These are phyloP conservation scores for Citrullus amarus DNA, from an alignment of 306 rosid species.

Conservation along the genomic window DNA sequence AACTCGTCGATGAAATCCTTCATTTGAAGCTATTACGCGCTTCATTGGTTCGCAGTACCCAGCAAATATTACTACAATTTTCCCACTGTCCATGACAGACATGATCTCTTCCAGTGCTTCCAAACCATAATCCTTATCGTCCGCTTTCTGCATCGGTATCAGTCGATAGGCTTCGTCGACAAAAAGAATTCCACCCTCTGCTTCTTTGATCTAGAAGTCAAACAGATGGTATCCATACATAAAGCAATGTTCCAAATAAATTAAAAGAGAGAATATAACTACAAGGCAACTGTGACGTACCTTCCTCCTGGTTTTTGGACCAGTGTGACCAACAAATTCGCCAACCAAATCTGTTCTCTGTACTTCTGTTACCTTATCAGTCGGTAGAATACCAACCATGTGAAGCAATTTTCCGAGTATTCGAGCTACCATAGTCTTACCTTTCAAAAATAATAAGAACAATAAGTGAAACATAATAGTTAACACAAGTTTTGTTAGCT, in stretches of 20 bases:
- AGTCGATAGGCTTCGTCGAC: conserved; percentile 91
- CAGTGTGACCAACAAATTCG: conserved; percentile 95
- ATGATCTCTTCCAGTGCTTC: conserved; percentile 97
- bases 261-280: neutral
- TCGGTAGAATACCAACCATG: conserved; percentile 91
- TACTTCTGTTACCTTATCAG: conserved; percentile 85
- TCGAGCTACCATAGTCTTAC: conserved; percentile 96
- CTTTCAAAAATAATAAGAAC: conserved; percentile 28
- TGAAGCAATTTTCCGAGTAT: conserved; percentile 83
- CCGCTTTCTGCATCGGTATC: conserved; percentile 90
- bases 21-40: conserved; percentile 77
- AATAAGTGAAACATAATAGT: neutral
- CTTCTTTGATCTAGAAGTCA: conserved; percentile 57
- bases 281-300: conserved; percentile 16
- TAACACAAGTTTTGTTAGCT: neutral
- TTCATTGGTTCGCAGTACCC: conserved; percentile 91
- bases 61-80: conserved; percentile 81
- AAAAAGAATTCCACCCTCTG: conserved; percentile 94
- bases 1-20: conserved; percentile 92
- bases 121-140: conserved; percentile 89
- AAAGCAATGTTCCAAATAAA: neutral
- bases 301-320: conserved; percentile 90
- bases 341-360: conserved; percentile 97
- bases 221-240: neutral
- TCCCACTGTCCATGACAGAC: conserved; percentile 98